Conservation (phyloP, 2,329 filamentous ascomycete genomes). For the Fusarium mexicanum region DNA sequence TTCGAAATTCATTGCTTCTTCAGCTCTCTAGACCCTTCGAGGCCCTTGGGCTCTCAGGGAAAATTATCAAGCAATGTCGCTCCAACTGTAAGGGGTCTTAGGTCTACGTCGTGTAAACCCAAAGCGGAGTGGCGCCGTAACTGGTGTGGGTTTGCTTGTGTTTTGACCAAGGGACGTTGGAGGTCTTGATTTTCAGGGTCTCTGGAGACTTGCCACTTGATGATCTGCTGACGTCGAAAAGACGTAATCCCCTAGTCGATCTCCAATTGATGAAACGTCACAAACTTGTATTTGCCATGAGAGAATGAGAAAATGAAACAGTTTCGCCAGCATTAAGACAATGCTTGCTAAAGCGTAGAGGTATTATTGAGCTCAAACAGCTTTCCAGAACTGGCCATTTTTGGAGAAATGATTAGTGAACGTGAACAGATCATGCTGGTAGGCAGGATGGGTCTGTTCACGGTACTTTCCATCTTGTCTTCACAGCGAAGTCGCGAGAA, state of each 20-base stretch:
- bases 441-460: neutral
- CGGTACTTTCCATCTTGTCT: neutral
- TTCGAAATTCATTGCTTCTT: neutral
- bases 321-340: neutral
- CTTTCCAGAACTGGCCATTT: neutral
- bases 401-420: conserved; percentile 25
- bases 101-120: neutral
- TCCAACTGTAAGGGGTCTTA: conserved; percentile 3
- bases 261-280: neutral
- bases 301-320: neutral
- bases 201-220: neutral
- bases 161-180: neutral
- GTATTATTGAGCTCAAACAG: neutral
- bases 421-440: neutral
- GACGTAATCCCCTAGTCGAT: conserved; percentile 14
- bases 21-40: conserved; percentile 7
- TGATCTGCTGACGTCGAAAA: conserved; percentile 30
- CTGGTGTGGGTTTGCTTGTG: conserved; percentile 10
- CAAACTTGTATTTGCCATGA: neutral
- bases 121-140: conserved; percentile 3
- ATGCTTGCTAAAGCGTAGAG: neutral
- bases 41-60: neutral
- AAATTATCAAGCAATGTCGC: conserved; percentile 5
- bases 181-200: conserved; percentile 7
- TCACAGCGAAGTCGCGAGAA: neutral